Evolutionary conservation across 805 yeast genomes (phyloP), one percentile per base, ranked within the genome.

Genomic region (Candida wancherniae): DNA sequence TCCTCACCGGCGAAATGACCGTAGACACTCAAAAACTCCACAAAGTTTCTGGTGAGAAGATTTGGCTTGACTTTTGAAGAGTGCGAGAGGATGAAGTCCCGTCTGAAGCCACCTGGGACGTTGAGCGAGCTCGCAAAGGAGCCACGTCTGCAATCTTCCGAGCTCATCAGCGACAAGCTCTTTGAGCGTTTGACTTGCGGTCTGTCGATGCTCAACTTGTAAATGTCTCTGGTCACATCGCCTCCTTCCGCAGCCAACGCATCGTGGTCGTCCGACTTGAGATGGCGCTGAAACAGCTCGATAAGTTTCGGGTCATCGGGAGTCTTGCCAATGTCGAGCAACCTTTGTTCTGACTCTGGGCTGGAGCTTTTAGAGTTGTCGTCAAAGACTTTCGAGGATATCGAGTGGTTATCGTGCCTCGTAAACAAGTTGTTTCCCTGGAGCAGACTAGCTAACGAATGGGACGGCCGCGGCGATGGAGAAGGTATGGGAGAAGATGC

Each of bases 1-100:
- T 78, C 75, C 55, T 83, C 92, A 51, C 94, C 94, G 2, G 92
- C 92, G 57, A 84, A 84, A 61, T 84, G 90, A 5, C 94, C 94
- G 55, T 84, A 84, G 6, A 84, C 68, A 40, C 83, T 77, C 26
- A 84, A 61, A 48, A 84, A 84, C 53, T 84, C 92, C 44, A 83
- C 64, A 42, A 84, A 84, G 53, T 83, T 84, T 36, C 75, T 70
- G 1, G 94, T 77, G 22, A 82, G 53, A 34, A 77, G 67, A 7
- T 77, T 64, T 9, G 64, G 76, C 25, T 26, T 24, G 19, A 16
- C n/a, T 12, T 37, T 37, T 15, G 17, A 11, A n/a, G 40, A 19
- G 29, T 35, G 42, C 4, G 37, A 18, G 37, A 71, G 54, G 17
- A 83, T 58, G 44, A 70, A 83, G 36, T 80, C 84, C 45, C 94